Evolutionary conservation across 129 eudicot genomes (phyloP).

Genomic region (Artemisia tridentata): DNA sequence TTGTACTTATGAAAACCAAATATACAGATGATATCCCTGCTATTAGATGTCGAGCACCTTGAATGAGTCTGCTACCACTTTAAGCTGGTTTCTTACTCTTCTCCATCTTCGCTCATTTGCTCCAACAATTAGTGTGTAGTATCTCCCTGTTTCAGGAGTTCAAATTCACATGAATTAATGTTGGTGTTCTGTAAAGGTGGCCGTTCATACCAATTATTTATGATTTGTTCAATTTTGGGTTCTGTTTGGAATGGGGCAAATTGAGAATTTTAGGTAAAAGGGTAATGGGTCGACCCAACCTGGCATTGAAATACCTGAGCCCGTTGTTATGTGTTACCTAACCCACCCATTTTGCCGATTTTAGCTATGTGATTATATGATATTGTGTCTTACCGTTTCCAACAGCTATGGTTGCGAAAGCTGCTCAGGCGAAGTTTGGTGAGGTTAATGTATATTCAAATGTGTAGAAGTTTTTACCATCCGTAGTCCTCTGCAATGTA

Average conservation of each 20-base stretch:
- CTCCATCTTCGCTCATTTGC: conserved; percentile 89
- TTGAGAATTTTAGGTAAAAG: too few relatives aligned
- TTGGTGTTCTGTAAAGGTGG: not conserved
- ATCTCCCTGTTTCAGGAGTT: conserved; percentile 62
- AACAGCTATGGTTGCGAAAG: conserved; percentile 72
- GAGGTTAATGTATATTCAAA: conserved; percentile 65
- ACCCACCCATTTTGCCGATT: not conserved
- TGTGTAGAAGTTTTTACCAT: conserved; percentile 73
- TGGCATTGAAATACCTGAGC: too few relatives aligned
- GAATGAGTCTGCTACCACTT: conserved; percentile 93
- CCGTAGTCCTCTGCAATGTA: conserved; percentile 55
- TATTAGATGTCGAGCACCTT: conserved; percentile 68
- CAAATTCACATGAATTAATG: not conserved
- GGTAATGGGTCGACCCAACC: too few relatives aligned
- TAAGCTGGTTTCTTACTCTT: conserved; percentile 69
- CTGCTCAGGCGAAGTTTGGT: conserved; percentile 59
- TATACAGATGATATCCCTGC: conserved; percentile 15
- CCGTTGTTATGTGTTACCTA: too few relatives aligned
- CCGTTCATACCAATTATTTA: too few relatives aligned
- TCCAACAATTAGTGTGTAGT: conserved; percentile 82
- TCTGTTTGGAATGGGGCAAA: too few relatives aligned
- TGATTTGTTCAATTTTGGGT: too few relatives aligned
- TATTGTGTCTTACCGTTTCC: conserved; percentile 55
- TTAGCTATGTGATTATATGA: not conserved
- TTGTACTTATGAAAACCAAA: conserved; percentile 27